Conservation (phyloP, 306 rosid genomes). For the Cucurbita moschata region DNA sequence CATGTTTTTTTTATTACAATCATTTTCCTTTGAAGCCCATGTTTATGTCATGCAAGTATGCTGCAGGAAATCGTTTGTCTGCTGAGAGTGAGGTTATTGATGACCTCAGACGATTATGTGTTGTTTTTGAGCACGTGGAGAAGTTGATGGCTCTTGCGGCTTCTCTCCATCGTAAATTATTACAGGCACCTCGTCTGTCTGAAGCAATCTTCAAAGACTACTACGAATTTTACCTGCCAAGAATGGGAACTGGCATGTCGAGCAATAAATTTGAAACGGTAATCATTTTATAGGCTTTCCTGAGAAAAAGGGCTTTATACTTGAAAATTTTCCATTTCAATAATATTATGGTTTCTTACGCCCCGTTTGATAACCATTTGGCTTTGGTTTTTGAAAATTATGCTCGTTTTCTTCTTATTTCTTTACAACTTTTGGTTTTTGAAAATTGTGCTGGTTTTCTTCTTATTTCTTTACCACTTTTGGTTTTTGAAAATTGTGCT, state of each 20-base stretch:
- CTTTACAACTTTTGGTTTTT: too few species aligned
- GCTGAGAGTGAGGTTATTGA: conserved; percentile 53
- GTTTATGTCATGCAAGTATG: neutral
- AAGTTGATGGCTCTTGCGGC: conserved; percentile 59
- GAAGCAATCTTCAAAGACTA: conserved; percentile 60
- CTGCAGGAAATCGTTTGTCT: conserved; percentile 57
- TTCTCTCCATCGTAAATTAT: conserved; percentile 76
- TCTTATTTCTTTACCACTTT: too few species aligned
- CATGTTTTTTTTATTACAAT: neutral
- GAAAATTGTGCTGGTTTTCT: neutral
- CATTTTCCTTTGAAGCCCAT: neutral
- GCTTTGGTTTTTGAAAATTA: neutral
- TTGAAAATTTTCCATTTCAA: neutral
- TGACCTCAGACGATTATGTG: conserved; percentile 50
- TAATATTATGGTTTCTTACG: neutral
- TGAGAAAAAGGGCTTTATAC: neutral
- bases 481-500: neutral
- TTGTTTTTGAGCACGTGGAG: conserved; percentile 69
- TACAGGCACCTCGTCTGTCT: conserved; percentile 63
- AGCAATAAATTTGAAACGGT: conserved; percentile 40
- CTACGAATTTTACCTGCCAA: conserved; percentile 47
- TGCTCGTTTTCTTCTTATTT: too few species aligned
- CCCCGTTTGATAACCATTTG: neutral
- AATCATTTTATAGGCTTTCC: conserved; percentile 9
- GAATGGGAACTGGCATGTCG: conserved; percentile 40